These are phyloP conservation scores for Gossypium arboreum DNA, from an alignment of 345 rosid genomes.

Conservation along the genomic window DNA sequence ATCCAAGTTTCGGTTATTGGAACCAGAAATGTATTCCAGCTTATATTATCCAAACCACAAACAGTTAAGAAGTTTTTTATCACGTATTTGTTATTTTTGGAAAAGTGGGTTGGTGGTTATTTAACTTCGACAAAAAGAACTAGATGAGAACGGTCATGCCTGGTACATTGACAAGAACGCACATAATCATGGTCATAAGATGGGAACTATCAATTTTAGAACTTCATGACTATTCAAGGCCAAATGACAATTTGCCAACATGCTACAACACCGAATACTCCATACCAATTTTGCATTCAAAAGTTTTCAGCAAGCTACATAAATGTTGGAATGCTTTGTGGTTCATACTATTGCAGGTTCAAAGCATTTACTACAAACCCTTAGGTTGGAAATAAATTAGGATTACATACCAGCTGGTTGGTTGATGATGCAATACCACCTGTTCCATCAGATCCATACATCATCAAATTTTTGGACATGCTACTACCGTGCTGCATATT, in stretches of 20 bases:
- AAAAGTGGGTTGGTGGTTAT: not conserved
- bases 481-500: slow-evolving; percentile 73
- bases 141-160: not conserved
- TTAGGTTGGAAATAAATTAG: slow-evolving; percentile 8
- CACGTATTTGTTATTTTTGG: not conserved
- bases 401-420: slow-evolving; percentile 61
- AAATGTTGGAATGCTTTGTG: not conserved
- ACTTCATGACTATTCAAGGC: not conserved
- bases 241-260: not conserved
- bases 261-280: not conserved
- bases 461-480: slow-evolving; percentile 79
- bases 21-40: not conserved
- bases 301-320: not conserved
- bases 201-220: not conserved
- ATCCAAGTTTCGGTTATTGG: not conserved
- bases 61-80: not conserved
- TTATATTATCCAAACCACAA: not conserved
- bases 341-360: not conserved
- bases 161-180: not conserved
- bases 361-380: not conserved
- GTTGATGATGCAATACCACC: slow-evolving; percentile 41
- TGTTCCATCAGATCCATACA: slow-evolving; percentile 85
- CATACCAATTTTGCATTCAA: slow-evolving; percentile 14
- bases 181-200: not conserved
- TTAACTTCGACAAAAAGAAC: not conserved